Percentiles rank a stretch among this genome's conserved stretches.
phyloP scores from a whole-genome alignment of 2,329 filamentous ascomycete genomes.

The Ophiostoma perfectum region DNA sequence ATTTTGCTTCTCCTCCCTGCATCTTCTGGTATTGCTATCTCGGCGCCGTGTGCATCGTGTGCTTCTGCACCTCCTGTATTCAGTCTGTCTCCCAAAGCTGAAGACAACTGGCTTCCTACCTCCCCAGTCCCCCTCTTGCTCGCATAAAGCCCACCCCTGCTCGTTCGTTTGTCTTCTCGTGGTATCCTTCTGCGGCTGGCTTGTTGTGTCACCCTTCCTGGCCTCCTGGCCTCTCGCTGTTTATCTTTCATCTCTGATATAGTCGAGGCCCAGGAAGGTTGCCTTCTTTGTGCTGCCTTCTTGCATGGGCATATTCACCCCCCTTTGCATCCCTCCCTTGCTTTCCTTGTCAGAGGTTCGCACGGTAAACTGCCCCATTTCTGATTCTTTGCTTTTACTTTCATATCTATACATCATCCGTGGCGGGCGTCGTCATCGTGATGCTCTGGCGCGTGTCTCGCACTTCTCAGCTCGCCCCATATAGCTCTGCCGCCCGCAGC shows the following conservation, averaged over 20 bases:
- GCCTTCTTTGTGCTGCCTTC: neutral
- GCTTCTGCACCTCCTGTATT: neutral
- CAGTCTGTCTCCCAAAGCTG: neutral
- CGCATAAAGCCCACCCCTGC: too few species aligned
- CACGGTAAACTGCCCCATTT: neutral
- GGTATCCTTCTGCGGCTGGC: neutral
- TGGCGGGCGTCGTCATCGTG: too few species aligned
- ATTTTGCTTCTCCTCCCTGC: neutral
- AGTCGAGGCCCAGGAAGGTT: neutral
- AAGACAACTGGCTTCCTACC: neutral
- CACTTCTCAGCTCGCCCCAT: neutral
- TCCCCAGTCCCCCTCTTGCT: neutral
- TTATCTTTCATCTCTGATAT: neutral
- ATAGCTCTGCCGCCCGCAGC: neutral
- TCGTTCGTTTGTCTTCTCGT: too few species aligned
- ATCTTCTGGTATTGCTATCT: neutral
- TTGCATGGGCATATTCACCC: neutral
- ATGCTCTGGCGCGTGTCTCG: neutral
- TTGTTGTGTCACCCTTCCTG: neutral
- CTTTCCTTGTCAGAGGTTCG: neutral
- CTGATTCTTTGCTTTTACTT: too few species aligned
- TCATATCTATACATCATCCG: too few species aligned
- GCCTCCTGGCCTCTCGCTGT: neutral
- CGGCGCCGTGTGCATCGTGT: neutral
- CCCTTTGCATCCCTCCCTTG: neutral